Percentiles rank a stretch among this genome's conserved stretches.
phyloP scores from a whole-genome alignment of 2,329 filamentous ascomycete species.

The Diplocarpon mali region DNA sequence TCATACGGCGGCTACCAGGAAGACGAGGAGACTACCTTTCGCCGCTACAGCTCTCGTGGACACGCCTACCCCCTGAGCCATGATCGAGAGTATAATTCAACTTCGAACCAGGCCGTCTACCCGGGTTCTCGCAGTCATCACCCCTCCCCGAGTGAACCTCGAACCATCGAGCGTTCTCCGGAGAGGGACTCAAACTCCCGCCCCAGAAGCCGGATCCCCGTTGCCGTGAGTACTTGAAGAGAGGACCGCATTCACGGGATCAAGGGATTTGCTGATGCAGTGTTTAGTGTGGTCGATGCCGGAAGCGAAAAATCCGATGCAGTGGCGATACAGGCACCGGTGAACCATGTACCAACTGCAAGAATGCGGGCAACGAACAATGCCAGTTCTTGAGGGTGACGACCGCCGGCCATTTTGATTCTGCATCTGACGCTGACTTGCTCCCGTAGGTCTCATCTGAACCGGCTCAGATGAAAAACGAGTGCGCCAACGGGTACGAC shows the following conservation, averaged over 20 bases:
- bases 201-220: conserved; percentile 35
- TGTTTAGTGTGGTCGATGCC: conserved; percentile 70
- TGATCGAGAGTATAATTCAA: conserved; percentile 18
- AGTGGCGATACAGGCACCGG: conserved; percentile 75
- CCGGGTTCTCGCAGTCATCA: conserved; percentile 13
- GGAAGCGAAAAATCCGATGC: conserved; percentile 90
- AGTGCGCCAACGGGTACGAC: conserved; percentile 12
- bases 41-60: conserved; percentile 17
- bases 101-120: conserved; percentile 10
- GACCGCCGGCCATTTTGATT: not conserved
- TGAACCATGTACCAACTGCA: conserved; percentile 73
- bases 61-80: conserved; percentile 21
- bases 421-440: conserved; percentile 7
- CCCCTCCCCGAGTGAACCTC: conserved; percentile 14
- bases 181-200: conserved; percentile 19
- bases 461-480: conserved; percentile 21
- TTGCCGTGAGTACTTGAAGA: conserved; percentile 33
- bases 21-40: conserved; percentile 20
- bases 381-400: conserved; percentile 76
- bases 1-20: conserved; percentile 11
- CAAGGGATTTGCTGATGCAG: conserved; percentile 1
- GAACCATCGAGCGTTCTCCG: conserved; percentile 13
- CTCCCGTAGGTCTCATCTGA: conserved; percentile 23
- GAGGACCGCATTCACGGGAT: not conserved
- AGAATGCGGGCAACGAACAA: conserved; percentile 54